Evolutionary conservation across 2,329 filamentous ascomycete species (phyloP), one percentile per base, ranked within the genome.

Genomic region (Paecilomyces variotii): DNA sequence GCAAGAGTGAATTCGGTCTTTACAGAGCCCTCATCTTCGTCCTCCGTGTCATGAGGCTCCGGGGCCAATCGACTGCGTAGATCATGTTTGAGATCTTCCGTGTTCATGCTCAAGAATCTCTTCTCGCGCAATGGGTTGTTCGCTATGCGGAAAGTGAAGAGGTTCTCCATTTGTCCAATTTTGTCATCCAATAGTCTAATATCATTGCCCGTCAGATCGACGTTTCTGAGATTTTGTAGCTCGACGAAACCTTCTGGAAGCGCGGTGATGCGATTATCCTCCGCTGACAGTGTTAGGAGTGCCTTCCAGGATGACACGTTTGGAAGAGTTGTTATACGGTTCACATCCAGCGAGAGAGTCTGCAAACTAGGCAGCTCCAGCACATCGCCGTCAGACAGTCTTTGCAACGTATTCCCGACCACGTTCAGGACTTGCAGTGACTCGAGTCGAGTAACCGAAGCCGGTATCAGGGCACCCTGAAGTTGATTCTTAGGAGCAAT

Each of bases 91-190:
- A 97, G 78, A 57, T 94, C 89, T 12, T 91, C 88, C 0, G 89
- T 91, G 25, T 83, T 82, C 76, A 95, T 89, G 0, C 84, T 88
- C 12, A 92, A 79, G 64, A 94, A 91, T 70, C 91, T 96, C 70
- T 89, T 91, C 70, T 97, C 91, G 12, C 89, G 83, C 12, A 99
- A 78, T 0, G 94, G 94, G 67, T 99, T 99, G n/a, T 91, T 91
- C 51, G 86, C 87, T 32, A 99, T 79, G 3, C 87, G 85, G 50
- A 97, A 82, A 69, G 87, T 87, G 24, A 85, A 82, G 9, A 99
- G 77, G 52, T 76, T 86, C 4, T 90, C 85, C 91, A 97, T 96
- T 27, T 84, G 78, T 4, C 87, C 88, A 59, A 97, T 84, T 63
- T 86, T 86, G 0, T 90, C 82, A 30, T 94, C 89, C 6, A 99